These are phyloP conservation scores for Termitomyces bulborhizus DNA, from an alignment of 768 basidiomycete genomes.

Conservation along the genomic window DNA sequence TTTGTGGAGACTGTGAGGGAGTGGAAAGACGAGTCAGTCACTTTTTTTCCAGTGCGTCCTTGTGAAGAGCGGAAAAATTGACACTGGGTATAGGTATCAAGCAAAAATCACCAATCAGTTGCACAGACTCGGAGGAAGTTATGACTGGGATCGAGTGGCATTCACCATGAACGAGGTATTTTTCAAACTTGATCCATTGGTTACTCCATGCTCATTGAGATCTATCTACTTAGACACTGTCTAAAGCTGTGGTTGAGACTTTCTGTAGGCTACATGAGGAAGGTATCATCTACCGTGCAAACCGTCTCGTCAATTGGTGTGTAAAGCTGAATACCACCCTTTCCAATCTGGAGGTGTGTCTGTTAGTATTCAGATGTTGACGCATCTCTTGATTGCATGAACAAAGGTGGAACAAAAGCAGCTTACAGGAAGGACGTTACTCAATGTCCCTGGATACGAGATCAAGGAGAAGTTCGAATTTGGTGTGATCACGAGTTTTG, in stretches of 20 bases:
- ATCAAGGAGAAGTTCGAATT: conserved; percentile 95
- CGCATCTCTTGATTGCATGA: neutral
- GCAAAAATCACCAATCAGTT: conserved; percentile 88
- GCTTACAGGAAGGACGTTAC: conserved; percentile 74
- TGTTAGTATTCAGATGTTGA: neutral
- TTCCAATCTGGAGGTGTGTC: conserved; percentile 87
- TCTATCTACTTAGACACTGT: conserved; percentile 35
- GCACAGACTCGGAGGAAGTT: conserved; percentile 83
- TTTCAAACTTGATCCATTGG: neutral
- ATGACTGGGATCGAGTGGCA: conserved; percentile 90
- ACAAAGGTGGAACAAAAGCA: conserved; percentile 87
- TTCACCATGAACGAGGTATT: conserved; percentile 92
- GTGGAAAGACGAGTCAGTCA: conserved; percentile 92
- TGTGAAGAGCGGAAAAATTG: neutral
- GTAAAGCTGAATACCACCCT: conserved; percentile 91
- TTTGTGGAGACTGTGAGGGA: conserved; percentile 89
- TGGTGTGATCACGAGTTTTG: conserved; percentile 94
- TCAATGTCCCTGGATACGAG: conserved; percentile 93
- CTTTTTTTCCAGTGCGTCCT: neutral
- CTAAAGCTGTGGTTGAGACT: conserved; percentile 84
- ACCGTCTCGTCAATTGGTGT: conserved; percentile 98
- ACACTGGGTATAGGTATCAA: conserved; percentile 62
- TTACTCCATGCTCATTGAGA: conserved; percentile 17
- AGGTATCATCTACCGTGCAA: conserved; percentile 90
- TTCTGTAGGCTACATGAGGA: conserved; percentile 91